Evolutionary conservation across 73 alveolate genomes (phyloP).

Genomic region (Tetrahymena borealis): DNA sequence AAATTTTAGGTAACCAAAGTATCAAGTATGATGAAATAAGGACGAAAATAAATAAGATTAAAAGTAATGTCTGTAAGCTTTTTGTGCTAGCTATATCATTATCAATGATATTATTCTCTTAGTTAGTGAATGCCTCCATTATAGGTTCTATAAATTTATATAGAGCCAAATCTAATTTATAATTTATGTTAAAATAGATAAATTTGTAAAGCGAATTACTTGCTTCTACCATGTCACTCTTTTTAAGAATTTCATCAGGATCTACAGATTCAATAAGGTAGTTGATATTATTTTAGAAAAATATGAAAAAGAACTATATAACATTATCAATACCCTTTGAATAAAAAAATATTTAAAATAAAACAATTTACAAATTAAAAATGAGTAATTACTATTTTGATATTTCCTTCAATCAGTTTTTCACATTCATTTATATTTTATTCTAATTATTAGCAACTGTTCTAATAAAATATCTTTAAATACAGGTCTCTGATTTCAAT

Average conservation of each 20-base stretch:
- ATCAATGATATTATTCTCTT: background rate
- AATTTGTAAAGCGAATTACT: background rate
- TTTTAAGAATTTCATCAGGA: background rate
- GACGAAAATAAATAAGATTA: background rate
- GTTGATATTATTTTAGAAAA: background rate
- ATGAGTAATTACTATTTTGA: background rate
- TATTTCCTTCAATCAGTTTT: background rate
- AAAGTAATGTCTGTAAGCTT: background rate
- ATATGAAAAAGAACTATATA: background rate
- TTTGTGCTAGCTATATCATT: background rate
- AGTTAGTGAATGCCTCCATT: background rate
- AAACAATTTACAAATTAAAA: background rate
- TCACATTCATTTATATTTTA: background rate
- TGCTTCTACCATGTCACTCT: background rate
- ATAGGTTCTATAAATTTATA: background rate
- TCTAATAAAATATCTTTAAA: background rate
- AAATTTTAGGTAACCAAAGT: background rate
- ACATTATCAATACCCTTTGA: background rate
- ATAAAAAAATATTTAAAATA: background rate
- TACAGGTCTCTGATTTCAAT: background rate
- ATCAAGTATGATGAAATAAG: background rate
- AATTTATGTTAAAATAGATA: background rate
- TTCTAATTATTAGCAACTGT: background rate
- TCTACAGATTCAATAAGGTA: background rate
- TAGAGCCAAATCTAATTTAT: background rate